Base-by-base conservation (phyloP, 306 rosid species). In the Corylus avellana region DNA sequence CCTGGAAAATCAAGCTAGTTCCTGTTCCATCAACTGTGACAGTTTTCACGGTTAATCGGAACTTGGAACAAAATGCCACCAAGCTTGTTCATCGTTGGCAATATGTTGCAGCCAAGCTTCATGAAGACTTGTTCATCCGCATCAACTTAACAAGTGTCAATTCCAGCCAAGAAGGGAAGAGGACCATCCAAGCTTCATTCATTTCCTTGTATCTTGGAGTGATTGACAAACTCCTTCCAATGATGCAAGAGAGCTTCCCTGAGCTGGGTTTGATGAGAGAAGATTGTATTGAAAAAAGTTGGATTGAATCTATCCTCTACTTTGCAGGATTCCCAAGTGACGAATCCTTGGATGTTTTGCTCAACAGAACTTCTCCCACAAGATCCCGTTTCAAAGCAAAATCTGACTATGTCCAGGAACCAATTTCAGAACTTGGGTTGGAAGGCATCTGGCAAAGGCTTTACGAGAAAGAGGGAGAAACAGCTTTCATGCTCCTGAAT, bases 331-430 rank as follows among this genome's bases (percentile, higher is more conserved):
- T 22, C 25, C 25, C 25, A 22, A 22, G 25, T 22, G 25, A 22
- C 46, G 46, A 55, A 9, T 53, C 88, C 14, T 14, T 68, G 17
- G 79, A 86, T 1, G 77, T 86, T 3, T 59, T 86, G 55, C 83
- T 78, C 22, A 58, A 35, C 12, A 68, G 87, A 61, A 82, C 70
- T 54, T 22, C 3, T 5, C 20, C 73, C 57, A 29, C 10, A 12
- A 72, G 47, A 10, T 3, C 25, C 9, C 70, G 17, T 27, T 81
- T 76, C 74, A 81, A 81, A 77, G 81, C 78, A 25, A 81, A 81
- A 81, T 82, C 85, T 1, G 81, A 82, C 75, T 82, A 82, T 22
- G 85, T 82, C 47, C 14, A 61, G 13, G 42, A 62, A 11, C 85
- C 85, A 7, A 64, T 82, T 32, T 70, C 78, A 1, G 77, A 71